A percentile compares a stretch with the other conserved stretches of the same genome.
These are phyloP conservation scores for Auricularia sp. DNA, from an alignment of 768 basidiomycete species.

Conservation along the genomic window DNA sequence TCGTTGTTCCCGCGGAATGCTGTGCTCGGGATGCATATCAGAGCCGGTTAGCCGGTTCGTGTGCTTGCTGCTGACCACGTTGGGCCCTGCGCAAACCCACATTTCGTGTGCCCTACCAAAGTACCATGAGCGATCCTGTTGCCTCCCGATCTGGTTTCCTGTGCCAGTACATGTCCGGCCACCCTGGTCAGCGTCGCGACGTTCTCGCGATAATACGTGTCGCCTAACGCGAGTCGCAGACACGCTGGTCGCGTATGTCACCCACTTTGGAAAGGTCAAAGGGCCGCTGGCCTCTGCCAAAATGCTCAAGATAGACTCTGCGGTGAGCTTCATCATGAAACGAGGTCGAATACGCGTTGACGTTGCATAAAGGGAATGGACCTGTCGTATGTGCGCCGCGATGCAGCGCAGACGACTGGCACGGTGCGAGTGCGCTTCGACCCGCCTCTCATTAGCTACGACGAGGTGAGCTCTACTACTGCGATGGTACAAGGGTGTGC, in stretches of 20 bases:
- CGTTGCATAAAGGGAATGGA: neutral
- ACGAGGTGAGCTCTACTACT: neutral
- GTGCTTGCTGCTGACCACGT: neutral
- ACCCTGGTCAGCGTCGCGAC: neutral
- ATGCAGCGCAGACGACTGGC: neutral
- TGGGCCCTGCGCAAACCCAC: neutral
- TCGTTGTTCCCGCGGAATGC: too few species aligned
- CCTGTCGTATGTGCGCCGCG: neutral
- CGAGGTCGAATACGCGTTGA: neutral
- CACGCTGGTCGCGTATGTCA: slow-evolving; percentile 1
- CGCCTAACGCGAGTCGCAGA: neutral
- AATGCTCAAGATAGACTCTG: neutral
- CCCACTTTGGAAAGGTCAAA: neutral
- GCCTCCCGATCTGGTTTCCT: neutral
- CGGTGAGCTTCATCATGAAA: neutral
- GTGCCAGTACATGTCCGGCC: neutral
- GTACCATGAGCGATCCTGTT: neutral
- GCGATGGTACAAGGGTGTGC: neutral
- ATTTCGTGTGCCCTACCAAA: too few species aligned
- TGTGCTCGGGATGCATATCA: too few species aligned
- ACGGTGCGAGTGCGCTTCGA: neutral
- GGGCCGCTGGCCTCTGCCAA: neutral
- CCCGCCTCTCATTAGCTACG: neutral
- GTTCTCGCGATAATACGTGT: too few species aligned
- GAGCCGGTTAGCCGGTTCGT: neutral